Evolutionary conservation across 2,329 filamentous ascomycete genomes (phyloP).

Genomic region (Colletotrichum paranaense): DNA sequence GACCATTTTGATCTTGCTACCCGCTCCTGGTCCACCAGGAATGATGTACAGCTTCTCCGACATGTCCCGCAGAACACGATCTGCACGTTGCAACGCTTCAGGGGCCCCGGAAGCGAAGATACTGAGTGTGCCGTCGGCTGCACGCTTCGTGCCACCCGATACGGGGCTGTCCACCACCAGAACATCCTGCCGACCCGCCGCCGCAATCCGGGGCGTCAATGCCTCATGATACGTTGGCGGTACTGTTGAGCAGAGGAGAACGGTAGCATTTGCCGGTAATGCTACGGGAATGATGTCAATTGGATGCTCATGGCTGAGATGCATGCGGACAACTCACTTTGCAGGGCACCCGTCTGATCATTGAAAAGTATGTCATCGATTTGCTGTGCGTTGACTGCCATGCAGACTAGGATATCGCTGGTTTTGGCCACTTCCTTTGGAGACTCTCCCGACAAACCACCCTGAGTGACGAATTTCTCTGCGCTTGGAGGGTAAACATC

Average conservation of each 20-base stretch:
- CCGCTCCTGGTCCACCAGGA: constrained; percentile 59
- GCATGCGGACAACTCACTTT: constrained; percentile 13
- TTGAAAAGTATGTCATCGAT: constrained; percentile 47
- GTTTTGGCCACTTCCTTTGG: constrained; percentile 42
- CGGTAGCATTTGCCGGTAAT: constrained; percentile 29
- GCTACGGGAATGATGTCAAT: constrained; percentile 16
- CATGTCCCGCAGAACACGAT: constrained; percentile 66
- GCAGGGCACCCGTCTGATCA: constrained; percentile 40
- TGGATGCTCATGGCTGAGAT: background rate
- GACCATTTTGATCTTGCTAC: constrained; percentile 65
- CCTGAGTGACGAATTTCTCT: constrained; percentile 42
- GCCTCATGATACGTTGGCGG: constrained; percentile 42
- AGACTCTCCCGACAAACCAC: constrained; percentile 37
- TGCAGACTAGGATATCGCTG: constrained; percentile 47
- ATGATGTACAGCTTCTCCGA: constrained; percentile 66
- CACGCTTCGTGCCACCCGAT: constrained; percentile 75
- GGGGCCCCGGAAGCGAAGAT: constrained; percentile 70
- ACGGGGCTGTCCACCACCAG: constrained; percentile 78
- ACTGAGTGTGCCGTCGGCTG: constrained; percentile 76
- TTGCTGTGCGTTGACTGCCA: constrained; percentile 50
- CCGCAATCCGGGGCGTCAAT: constrained; percentile 25
- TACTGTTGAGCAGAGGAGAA: constrained; percentile 49
- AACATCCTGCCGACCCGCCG: constrained; percentile 29
- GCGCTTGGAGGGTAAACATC: constrained; percentile 45
- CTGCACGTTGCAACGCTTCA: constrained; percentile 61